A percentile compares a stretch with the other conserved stretches of the same genome.
phyloP scores from a whole-genome alignment of 768 basidiomycete species.

The Collybiopsis confluens region DNA sequence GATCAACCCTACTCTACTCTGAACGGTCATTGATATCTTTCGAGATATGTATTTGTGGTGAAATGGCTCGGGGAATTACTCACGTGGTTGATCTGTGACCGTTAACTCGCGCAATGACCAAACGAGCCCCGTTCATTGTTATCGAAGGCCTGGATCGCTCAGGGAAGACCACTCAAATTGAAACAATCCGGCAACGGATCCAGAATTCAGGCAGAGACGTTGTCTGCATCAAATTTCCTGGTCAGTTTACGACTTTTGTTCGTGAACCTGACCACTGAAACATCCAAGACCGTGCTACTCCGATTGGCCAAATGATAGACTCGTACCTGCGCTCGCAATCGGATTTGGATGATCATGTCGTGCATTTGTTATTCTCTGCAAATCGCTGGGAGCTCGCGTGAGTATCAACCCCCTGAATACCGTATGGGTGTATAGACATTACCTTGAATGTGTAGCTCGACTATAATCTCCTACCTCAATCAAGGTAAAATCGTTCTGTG shows the following conservation, averaged over 20 bases:
- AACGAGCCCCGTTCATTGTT: constrained; percentile 79
- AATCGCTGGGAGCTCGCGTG: constrained; percentile 97
- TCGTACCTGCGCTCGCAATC: constrained; percentile 79
- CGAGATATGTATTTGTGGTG: no score
- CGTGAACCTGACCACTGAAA: not conserved
- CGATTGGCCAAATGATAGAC: constrained; percentile 92
- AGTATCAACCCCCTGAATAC: constrained; percentile 19
- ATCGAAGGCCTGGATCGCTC: constrained; percentile 95
- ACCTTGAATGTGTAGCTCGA: not conserved
- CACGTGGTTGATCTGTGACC: not conserved
- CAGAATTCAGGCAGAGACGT: constrained; percentile 40
- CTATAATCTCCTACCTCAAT: constrained; percentile 32
- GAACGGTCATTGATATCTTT: no score
- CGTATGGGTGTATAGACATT: not conserved
- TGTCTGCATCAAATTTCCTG: constrained; percentile 83
- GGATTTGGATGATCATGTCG: constrained; percentile 86
- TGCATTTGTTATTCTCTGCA: constrained; percentile 93
- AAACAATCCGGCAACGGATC: constrained; percentile 53
- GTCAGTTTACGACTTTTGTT: constrained; percentile 37
- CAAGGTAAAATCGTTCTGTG: constrained; percentile 75
- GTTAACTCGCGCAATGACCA: constrained; percentile 14
- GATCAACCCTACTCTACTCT: no score
- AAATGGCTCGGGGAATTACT: no score
- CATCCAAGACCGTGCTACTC: constrained; percentile 78
- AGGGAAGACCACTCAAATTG: constrained; percentile 89